These are phyloP conservation scores for Daldinia decipiens DNA, from an alignment of 495 filamentous ascomycete genomes.

Conservation along the genomic window DNA sequence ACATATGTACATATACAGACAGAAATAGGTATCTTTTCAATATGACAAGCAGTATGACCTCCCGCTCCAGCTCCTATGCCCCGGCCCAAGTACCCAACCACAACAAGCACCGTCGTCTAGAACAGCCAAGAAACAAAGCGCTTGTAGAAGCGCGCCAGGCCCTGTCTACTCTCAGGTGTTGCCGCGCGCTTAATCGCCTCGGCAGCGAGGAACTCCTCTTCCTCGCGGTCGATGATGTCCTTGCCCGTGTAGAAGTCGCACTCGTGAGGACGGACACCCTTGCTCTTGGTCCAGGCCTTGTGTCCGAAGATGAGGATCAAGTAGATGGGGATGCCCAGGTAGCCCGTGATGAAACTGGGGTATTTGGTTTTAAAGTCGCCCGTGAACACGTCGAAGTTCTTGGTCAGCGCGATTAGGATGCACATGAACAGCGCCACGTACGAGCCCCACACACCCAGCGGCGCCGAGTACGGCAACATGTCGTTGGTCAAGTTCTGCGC, in stretches of 20 bases:
- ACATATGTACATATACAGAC: conserved; percentile 1
- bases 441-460: conserved; percentile 74
- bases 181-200: conserved; percentile 59
- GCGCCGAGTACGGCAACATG: conserved; percentile 76
- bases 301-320: conserved; percentile 76
- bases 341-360: conserved; percentile 82
- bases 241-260: conserved; percentile 79
- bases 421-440: conserved; percentile 74
- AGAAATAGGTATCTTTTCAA: conserved; percentile 10
- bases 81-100: background rate
- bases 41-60: background rate
- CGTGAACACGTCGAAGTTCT: conserved; percentile 80
- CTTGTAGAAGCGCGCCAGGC: conserved; percentile 63
- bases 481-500: conserved; percentile 75
- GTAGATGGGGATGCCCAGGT: conserved; percentile 84
- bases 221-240: conserved; percentile 77
- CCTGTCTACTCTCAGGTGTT: conserved; percentile 36
- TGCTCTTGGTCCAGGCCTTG: conserved; percentile 66
- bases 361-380: conserved; percentile 65
- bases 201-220: conserved; percentile 71
- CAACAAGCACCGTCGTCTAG: conserved; percentile 45
- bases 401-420: conserved; percentile 75
- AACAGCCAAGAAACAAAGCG: conserved; percentile 75
- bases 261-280: conserved; percentile 63
- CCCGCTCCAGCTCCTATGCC: background rate